Conservation (phyloP, 176 grass and related monocot genomes). For the Phyllostachys edulis region DNA sequence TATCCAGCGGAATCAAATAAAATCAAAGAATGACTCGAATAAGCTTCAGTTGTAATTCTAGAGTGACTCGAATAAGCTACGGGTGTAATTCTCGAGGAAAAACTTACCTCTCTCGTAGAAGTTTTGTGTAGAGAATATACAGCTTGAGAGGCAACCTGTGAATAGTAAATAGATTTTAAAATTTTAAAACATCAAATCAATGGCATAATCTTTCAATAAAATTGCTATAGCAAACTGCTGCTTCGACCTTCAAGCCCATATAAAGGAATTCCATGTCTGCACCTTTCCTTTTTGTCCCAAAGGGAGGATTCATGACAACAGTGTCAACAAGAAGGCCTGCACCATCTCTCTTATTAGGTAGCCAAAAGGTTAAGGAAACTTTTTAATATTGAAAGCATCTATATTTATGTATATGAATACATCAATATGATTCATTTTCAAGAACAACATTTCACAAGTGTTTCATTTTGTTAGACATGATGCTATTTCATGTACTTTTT, state of each 20-base stretch:
- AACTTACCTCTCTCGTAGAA: slow-evolving; percentile 90
- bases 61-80: not conserved
- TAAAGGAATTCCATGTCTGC: slow-evolving; percentile 86
- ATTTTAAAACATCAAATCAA: not conserved
- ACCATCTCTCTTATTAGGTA: slow-evolving; percentile 14
- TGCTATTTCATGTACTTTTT: too few relatives aligned
- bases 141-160: slow-evolving; percentile 67
- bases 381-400: slow-evolving; percentile 18
- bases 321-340: slow-evolving; percentile 73
- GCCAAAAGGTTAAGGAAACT: not conserved
- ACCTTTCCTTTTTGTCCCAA: slow-evolving; percentile 82
- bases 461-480: not conserved
- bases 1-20: not conserved
- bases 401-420: not conserved
- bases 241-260: slow-evolving; percentile 76
- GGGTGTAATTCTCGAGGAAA: not conserved
- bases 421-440: not conserved
- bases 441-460: not conserved
- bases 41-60: not conserved
- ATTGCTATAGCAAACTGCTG: not conserved
- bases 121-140: slow-evolving; percentile 96
- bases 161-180: slow-evolving; percentile 31
- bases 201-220: not conserved
- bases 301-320: slow-evolving; percentile 97
- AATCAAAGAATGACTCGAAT: not conserved